These are phyloP conservation scores for Geotrichum fermentans DNA, from an alignment of 1,139 yeast species.

Conservation along the genomic window DNA sequence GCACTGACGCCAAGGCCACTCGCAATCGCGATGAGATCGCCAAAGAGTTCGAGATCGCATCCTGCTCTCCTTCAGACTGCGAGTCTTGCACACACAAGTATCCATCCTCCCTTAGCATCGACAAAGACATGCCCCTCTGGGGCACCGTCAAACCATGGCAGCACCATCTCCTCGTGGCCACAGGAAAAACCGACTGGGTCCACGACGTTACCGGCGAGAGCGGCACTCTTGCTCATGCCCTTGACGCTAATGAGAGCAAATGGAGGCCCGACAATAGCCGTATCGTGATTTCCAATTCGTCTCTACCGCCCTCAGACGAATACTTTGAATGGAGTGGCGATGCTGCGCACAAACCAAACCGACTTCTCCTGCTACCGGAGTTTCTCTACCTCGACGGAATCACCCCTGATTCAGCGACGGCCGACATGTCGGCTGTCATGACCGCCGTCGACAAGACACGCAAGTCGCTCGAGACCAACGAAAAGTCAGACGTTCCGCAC, in stretches of 20 bases:
- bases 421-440: constrained; percentile 47
- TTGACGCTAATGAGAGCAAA: constrained; percentile 29
- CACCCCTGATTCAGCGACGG: constrained; percentile 42
- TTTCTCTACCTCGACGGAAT: constrained; percentile 66
- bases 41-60: constrained; percentile 24
- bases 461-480: neutral
- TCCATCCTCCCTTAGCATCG: constrained; percentile 56
- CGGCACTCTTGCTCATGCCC: constrained; percentile 49
- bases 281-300: constrained; percentile 36
- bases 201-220: constrained; percentile 61
- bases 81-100: constrained; percentile 36
- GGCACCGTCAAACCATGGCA: constrained; percentile 65
- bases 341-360: constrained; percentile 22
- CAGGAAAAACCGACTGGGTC: constrained; percentile 81
- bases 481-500: constrained; percentile 1
- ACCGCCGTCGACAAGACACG: constrained; percentile 21
- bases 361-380: constrained; percentile 63
- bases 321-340: constrained; percentile 26
- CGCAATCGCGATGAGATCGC: constrained; percentile 25
- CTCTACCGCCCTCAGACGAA: constrained; percentile 33
- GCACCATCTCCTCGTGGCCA: constrained; percentile 70
- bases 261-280: constrained; percentile 26
- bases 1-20: neutral
- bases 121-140: constrained; percentile 54
- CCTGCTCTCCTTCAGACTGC: constrained; percentile 32